Conservation (phyloP, 345 rosid species). For the Lumnitzera littorea region DNA sequence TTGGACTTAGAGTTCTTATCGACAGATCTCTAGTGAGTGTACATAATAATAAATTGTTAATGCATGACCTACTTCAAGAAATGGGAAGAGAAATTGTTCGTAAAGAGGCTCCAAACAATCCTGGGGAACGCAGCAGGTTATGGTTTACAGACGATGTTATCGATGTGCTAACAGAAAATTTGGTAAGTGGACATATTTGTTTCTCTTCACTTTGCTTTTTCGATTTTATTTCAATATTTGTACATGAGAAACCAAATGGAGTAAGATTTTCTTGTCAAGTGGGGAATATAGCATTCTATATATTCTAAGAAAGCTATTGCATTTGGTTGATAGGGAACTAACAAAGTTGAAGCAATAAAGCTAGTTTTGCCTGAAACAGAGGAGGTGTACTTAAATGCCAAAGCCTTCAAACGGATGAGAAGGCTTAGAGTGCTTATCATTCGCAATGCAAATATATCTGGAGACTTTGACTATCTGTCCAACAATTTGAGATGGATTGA, state of each 20-base stretch:
- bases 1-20: constrained; percentile 14
- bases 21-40: constrained; percentile 18
- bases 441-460: constrained; percentile 17
- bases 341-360: constrained; percentile 20
- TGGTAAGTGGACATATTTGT: constrained; percentile 9
- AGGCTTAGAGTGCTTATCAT: constrained; percentile 24
- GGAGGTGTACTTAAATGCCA: constrained; percentile 15
- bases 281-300: not conserved
- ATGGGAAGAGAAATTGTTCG: constrained; percentile 30
- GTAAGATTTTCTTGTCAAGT: too few relatives aligned
- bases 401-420: constrained; percentile 18
- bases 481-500: constrained; percentile 18
- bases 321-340: constrained; percentile 19
- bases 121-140: constrained; percentile 23
- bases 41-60: constrained; percentile 13
- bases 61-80: constrained; percentile 30
- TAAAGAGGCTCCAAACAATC: constrained; percentile 21
- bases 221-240: too few relatives aligned
- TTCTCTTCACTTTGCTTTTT: not conserved
- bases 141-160: constrained; percentile 18
- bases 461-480: constrained; percentile 14
- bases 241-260: too few relatives aligned
- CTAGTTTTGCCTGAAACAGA: constrained; percentile 9
- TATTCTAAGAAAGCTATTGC: not conserved
- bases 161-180: constrained; percentile 15